Evolutionary conservation across 257 asterid species (phyloP).

Genomic region (Craterostigma plantagineum): DNA sequence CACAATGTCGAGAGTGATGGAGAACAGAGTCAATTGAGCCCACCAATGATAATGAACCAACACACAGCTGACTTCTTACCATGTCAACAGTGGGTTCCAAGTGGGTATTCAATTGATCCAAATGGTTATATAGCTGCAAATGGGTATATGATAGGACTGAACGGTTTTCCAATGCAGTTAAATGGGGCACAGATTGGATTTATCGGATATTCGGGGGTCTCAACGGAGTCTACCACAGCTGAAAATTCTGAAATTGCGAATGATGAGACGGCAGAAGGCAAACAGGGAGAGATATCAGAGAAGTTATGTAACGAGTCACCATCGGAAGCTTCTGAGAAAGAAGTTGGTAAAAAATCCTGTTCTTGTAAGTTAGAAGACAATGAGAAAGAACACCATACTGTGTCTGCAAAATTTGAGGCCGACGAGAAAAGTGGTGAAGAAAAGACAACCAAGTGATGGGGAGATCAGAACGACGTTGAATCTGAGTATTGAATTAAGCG

Average conservation of each 20-base stretch:
- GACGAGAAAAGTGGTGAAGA: slow-evolving; percentile 16
- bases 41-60: slow-evolving; percentile 53
- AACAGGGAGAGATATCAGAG: slow-evolving; percentile 15
- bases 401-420: slow-evolving; percentile 16
- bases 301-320: slow-evolving; percentile 13
- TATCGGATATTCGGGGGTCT: slow-evolving; percentile 17
- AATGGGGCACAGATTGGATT: slow-evolving; percentile 26
- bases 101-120: slow-evolving; percentile 42
- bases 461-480: slow-evolving; percentile 65
- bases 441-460: slow-evolving; percentile 32
- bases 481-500: slow-evolving; percentile 13
- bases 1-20: slow-evolving; percentile 29
- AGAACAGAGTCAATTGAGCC: slow-evolving; percentile 29
- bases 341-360: slow-evolving; percentile 15
- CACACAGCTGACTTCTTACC: slow-evolving; percentile 73
- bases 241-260: slow-evolving; percentile 15
- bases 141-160: slow-evolving; percentile 25
- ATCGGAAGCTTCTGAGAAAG: slow-evolving; percentile 10
- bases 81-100: slow-evolving; percentile 55
- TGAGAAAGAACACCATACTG: slow-evolving; percentile 15
- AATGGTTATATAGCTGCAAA: slow-evolving; percentile 40
- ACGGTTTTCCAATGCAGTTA: slow-evolving; percentile 15
- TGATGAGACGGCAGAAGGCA: slow-evolving; percentile 11
- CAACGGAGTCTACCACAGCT: slow-evolving; percentile 27
- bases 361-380: slow-evolving; percentile 11